Conservation (phyloP, 2,329 filamentous ascomycete genomes). For the Aspergillus intermedius region DNA sequence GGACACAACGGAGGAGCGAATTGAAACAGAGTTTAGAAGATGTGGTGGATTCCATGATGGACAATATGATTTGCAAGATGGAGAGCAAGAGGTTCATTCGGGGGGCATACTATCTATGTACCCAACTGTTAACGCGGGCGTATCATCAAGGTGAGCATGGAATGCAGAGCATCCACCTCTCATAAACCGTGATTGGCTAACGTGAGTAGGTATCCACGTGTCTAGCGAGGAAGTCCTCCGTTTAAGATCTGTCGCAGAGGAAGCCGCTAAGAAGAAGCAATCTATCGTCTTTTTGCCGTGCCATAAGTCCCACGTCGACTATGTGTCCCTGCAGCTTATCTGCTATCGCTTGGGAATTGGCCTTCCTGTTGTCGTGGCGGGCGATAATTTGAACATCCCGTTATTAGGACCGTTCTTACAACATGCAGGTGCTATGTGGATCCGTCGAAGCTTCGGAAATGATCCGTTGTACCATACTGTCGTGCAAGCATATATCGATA, state of each 20-base stretch:
- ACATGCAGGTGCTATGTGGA: constrained; percentile 96
- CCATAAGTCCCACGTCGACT: constrained; percentile 92
- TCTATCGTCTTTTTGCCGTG: constrained; percentile 94
- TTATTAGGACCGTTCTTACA: constrained; percentile 84
- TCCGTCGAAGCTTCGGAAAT: constrained; percentile 83
- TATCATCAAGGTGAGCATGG: constrained; percentile 71
- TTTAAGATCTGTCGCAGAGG: constrained; percentile 71
- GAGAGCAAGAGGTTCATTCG: constrained; percentile 90
- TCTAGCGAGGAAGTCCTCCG: constrained; percentile 88
- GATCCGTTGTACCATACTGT: constrained; percentile 84
- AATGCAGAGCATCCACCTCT: neutral
- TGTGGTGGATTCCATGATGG: constrained; percentile 78
- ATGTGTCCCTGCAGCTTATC: constrained; percentile 88
- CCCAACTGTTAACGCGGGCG: constrained; percentile 81
- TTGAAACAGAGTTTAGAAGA: constrained; percentile 69
- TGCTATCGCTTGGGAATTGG: constrained; percentile 89
- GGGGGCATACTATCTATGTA: constrained; percentile 80
- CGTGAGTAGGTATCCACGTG: constrained; percentile 67
- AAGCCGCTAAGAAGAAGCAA: constrained; percentile 79
- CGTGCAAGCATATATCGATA: constrained; percentile 96
- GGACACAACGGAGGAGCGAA: constrained; percentile 41
- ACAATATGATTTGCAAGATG: constrained; percentile 98
- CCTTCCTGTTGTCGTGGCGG: constrained; percentile 84
- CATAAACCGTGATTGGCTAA: constrained; percentile 1
- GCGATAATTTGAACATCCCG: constrained; percentile 94